Base-by-base conservation (phyloP, 2,329 filamentous ascomycete species). In the Sporothrix pallida region DNA sequence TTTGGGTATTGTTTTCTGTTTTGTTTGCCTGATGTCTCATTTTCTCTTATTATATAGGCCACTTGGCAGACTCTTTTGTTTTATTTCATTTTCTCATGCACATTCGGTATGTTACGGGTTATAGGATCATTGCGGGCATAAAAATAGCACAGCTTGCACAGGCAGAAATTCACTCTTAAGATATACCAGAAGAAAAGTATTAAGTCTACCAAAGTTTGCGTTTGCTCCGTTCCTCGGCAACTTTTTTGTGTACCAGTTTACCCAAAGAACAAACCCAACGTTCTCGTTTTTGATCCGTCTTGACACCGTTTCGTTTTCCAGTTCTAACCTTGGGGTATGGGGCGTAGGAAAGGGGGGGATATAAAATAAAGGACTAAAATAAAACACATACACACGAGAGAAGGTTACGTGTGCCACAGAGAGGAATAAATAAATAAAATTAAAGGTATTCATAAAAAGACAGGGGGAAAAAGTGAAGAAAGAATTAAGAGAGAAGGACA, bases 221-320 rank as follows among this genome's bases (percentile, higher is more conserved):
- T 62, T 60, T 71, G 69, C 69, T 71, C 52, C 23, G 20, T 71
- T 23, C 52, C 48, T 72, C 31, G 20, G 31, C 60, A 54, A 46
- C 50, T 65, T 20, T 46, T 54, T 58, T 68, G 31, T 46, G 46
- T 20, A 50, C 62, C 65, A 37, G 52, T 13, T 10, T 50, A 10
- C 63, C 62, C 44, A 73, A 73, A 60, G 46, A 60, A 62, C 52
- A 58, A 42, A 44, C 44, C 52, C 52, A 52, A 20, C 8, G 12
- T 48, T 60, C 50, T 50, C 26, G 31, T 31, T 60, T 60, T 58
- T 68, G 48, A 56, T 26, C 68, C 26, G n/a, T 52, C 20, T 52
- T 50, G 71, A 73, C 71, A 71, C 73, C 71, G 50, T 71, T 67
- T 63, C 67, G 46, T 70, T 72, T 37, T 68, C 71, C 73, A 71